These are phyloP conservation scores for Phytophthora idaei DNA, from an alignment of 352 stramenopile genomes.

Conservation along the genomic window DNA sequence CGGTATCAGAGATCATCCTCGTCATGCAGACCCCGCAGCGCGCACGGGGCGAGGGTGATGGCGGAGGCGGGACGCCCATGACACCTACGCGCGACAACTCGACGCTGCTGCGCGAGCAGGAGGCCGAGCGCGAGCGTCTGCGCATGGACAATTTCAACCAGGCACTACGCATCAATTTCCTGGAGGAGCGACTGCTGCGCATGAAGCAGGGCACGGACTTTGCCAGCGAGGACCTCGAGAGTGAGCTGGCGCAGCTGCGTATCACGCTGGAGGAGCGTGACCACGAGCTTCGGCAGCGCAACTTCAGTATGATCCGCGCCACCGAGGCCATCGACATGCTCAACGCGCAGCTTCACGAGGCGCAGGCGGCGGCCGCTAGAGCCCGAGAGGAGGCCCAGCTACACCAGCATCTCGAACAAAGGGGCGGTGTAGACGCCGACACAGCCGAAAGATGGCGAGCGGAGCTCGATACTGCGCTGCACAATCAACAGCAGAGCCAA, in stretches of 20 bases:
- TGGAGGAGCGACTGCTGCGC: constrained; percentile 70
- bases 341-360: constrained; percentile 45
- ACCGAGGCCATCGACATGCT: constrained; percentile 64
- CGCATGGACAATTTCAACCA: constrained; percentile 83
- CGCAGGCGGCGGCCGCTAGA: constrained; percentile 32
- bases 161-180: constrained; percentile 62
- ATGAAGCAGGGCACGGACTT: constrained; percentile 71
- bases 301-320: constrained; percentile 63
- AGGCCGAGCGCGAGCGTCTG: constrained; percentile 61
- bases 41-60: constrained; percentile 8
- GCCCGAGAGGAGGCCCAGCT: constrained; percentile 38
- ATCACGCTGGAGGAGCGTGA: constrained; percentile 69
- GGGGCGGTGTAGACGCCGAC: constrained; percentile 41
- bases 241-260: constrained; percentile 59
- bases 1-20: constrained; percentile 9
- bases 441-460: constrained; percentile 43
- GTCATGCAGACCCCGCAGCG: constrained; percentile 35
- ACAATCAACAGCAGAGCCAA: constrained; percentile 38
- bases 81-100: constrained; percentile 33
- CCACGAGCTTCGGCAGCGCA: constrained; percentile 61
- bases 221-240: constrained; percentile 64
- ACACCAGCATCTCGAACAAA: constrained; percentile 33
- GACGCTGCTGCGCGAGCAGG: constrained; percentile 58
- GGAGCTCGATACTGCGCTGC: constrained; percentile 41
- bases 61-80: constrained; percentile 7